Base-by-base conservation (phyloP, 257 asterid genomes). In the Phtheirospermum japonicum region DNA sequence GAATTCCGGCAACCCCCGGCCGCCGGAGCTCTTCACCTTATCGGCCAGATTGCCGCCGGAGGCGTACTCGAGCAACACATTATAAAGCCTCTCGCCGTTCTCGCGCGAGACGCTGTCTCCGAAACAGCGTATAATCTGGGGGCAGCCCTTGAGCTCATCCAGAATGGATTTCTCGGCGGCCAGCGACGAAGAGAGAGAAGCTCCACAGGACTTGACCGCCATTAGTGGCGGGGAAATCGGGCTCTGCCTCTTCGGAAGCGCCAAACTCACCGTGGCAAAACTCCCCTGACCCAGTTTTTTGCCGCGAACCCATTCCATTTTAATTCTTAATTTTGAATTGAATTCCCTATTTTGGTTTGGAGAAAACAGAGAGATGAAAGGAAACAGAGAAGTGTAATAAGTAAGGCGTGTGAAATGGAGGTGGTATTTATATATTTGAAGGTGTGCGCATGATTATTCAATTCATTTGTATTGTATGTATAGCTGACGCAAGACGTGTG, bases 21-120 rank as follows among this genome's bases (percentile, higher is more conserved):
- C 59, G 12, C 28, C 67, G 57, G 64, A 63, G 0, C n/a, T 52
- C 18, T 59, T 57, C 31, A 82, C 43, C 56, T 51, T 65, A 0
- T 74, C 83, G 0, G 75, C 77, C 49, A 92, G 31, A 14, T 80
- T 59, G 9, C 99, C 97, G 7, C 86, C 85, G 12, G 95, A 31
- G 53, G 96, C 96, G 33, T 80, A 89, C 70, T 92, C 99, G 69
- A 92, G 23, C 75, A 92, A 49, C 43, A 92, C 76, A 69, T 92
- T 92, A 50, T 92, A 92, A 79, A 89, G 20, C 8, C 67, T 85
- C 63, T 80, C 91, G 18, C 96, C 97, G 6, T 80, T 82, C 61
- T 92, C 96, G 30, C 12, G 72, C 36, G 90, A 66, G 36, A 63
- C 66, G 26, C 74, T 50, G 4, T 83, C 99, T 0, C 99, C 96